These are phyloP conservation scores for Plectranthus barbatus DNA, from an alignment of 257 asterid species.

Conservation along the genomic window DNA sequence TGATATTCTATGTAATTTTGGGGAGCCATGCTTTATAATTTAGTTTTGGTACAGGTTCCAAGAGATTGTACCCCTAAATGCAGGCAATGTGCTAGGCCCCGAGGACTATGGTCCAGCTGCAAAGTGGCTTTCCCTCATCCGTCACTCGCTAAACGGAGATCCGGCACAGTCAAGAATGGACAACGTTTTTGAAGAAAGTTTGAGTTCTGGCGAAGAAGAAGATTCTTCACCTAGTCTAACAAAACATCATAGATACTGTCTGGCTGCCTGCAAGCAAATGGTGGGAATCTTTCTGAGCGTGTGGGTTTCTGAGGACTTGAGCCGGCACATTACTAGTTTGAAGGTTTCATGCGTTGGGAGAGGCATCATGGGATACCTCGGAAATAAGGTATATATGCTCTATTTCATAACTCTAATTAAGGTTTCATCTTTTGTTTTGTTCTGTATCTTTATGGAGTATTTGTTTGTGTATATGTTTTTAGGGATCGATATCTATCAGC, in stretches of 20 bases:
- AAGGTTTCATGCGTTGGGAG: constrained; percentile 64
- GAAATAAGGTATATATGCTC: constrained; percentile 50
- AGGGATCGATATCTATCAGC: constrained; percentile 77
- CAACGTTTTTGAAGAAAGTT: neutral
- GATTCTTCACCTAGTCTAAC: neutral
- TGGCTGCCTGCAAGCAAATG: constrained; percentile 80
- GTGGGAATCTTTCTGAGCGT: constrained; percentile 61
- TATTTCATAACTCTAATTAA: no score
- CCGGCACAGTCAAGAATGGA: neutral
- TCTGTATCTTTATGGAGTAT: no score
- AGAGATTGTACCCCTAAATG: constrained; percentile 78
- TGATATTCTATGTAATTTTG: no score
- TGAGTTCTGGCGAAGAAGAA: constrained; percentile 8
- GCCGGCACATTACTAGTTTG: constrained; percentile 32
- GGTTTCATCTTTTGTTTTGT: no score
- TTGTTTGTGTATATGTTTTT: no score
- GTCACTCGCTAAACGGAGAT: constrained; percentile 37
- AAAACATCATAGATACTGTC: constrained; percentile 23
- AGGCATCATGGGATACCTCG: constrained; percentile 84
- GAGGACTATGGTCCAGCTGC: constrained; percentile 60
- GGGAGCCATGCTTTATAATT: no score
- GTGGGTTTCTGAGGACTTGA: constrained; percentile 60
- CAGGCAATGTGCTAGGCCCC: constrained; percentile 65
- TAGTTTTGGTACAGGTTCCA: constrained; percentile 52
- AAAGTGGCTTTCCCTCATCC: constrained; percentile 63